A percentile compares a stretch with the other conserved stretches of the same genome.
Conservation (phyloP, 805 yeast species). For the Candida saitoana region DNA sequence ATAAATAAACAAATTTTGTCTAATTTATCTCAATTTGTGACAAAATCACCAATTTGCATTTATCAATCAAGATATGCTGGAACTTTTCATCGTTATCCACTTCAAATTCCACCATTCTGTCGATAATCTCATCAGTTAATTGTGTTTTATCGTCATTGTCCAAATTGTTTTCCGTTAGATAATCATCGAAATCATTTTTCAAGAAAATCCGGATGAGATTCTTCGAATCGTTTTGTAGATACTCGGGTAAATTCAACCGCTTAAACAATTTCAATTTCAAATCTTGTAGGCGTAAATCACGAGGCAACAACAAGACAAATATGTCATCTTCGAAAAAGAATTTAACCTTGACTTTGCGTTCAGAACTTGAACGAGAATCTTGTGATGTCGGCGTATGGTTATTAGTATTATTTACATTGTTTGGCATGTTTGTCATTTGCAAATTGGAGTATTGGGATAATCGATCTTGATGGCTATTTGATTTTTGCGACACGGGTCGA, state of each 20-base stretch:
- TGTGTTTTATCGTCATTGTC: conserved; percentile 15
- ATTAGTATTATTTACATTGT: background rate
- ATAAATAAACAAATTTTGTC: too few relatives aligned
- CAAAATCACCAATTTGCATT: conserved; percentile 39
- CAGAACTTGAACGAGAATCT: conserved; percentile 12
- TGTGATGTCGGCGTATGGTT: conserved; percentile 4
- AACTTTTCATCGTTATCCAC: conserved; percentile 38
- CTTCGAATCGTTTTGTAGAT: conserved; percentile 2
- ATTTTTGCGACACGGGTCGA: conserved; percentile 37
- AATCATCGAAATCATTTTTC: conserved; percentile 42
- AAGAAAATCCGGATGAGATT: conserved; percentile 31
- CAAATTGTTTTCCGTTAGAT: conserved; percentile 26
- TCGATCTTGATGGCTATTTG: conserved; percentile 48
- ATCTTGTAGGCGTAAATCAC: conserved; percentile 45
- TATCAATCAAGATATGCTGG: conserved; percentile 37
- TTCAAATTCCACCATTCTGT: conserved; percentile 30
- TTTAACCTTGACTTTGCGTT: conserved; percentile 55
- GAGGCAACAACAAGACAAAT: conserved; percentile 61
- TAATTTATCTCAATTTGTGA: background rate
- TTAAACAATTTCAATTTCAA: conserved; percentile 49
- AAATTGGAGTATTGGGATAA: conserved; percentile 47
- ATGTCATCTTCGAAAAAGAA: conserved; percentile 79
- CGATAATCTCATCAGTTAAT: conserved; percentile 23
- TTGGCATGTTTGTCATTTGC: conserved; percentile 4
- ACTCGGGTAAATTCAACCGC: conserved; percentile 33